Base-by-base conservation (phyloP, 176 grass and related monocot species). In the barley (Hordeum vulgare) region DNA sequence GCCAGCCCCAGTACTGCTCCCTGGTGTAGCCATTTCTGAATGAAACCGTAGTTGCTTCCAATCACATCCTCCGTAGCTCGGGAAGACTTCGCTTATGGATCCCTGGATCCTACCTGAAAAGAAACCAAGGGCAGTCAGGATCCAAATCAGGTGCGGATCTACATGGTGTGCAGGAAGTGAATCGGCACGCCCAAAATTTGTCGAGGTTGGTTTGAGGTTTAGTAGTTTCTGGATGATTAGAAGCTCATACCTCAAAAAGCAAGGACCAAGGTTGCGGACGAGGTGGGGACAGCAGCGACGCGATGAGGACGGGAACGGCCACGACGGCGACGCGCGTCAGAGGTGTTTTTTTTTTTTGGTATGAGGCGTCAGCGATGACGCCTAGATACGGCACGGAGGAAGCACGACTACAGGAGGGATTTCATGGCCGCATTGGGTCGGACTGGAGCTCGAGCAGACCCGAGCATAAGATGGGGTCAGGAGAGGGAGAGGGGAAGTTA, bases 1-100 rank as follows among this genome's bases (percentile, higher is more conserved):
- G 79, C 79, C 83, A 69, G 77, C 81, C 51, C 83, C 89, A 61
- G 68, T 60, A 40, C 76, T 74, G 88, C 88, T 90, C 66, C 84
- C 84, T 45, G 76, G 74, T 51, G 80, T 74, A 51, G 84, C 70
- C 88, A 86, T 83, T 21, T 79, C 67, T 67, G 75, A 83, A 28
- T 59, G 66, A 59, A 63, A 59, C 67, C 60, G 27, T 61, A 11
- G 60, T 74, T 61, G 73, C 28, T 59, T 60, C 49, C 44, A 67
- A 78, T 90, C 74, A 83, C 84, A 83, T 89, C 75, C 61, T 37
- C 69, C 69, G 81, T 36, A 73, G 42, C 11, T 49, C 21, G 39
- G 45, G 44, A 17, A 88, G 81, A 40, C 66, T 64, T 56, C 75
- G 54, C 59, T 72, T n/a, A 47, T 61, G 61, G 79, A 87, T 82